Evolutionary conservation across 192 early-diverging fungal genomes (phyloP).

Genomic region (Entomortierella lignicola): DNA sequence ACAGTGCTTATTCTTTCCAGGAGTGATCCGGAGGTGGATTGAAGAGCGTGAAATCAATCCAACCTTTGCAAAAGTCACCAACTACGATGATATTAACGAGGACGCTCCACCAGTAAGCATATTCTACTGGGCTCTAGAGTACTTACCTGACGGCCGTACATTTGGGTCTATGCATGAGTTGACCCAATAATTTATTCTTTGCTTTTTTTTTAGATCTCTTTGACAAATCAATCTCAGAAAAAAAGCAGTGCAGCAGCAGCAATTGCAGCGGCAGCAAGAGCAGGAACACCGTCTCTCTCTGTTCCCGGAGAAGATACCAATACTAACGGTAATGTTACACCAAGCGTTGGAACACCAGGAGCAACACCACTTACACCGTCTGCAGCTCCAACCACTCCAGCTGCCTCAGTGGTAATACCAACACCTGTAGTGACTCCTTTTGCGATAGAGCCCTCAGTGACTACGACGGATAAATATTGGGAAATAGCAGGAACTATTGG

Average conservation of each 20-base stretch:
- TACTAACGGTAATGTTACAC: constrained; percentile 4
- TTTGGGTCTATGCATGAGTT: too few species aligned
- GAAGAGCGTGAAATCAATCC: constrained; percentile 36
- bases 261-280: constrained; percentile 32
- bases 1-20: constrained; percentile 59
- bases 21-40: constrained; percentile 55
- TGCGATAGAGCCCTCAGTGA: constrained; percentile 50
- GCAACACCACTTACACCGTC: constrained; percentile 37
- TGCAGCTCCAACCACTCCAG: constrained; percentile 15
- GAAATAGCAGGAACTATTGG: constrained; percentile 49
- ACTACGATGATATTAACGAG: constrained; percentile 52
- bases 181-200: too few species aligned
- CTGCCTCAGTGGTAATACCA: constrained; percentile 2
- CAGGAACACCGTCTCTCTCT: constrained; percentile 33
- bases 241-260: constrained; percentile 35
- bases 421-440: background rate
- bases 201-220: constrained; percentile 8
- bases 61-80: constrained; percentile 31
- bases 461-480: constrained; percentile 39
- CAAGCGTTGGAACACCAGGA: constrained; percentile 18
- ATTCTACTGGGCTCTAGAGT: background rate
- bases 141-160: too few species aligned
- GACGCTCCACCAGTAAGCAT: constrained; percentile 49
- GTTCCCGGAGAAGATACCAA: constrained; percentile 18
- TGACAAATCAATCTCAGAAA: constrained; percentile 26